A percentile compares a stretch with the other conserved stretches of the same genome.
phyloP scores from a whole-genome alignment of 495 filamentous ascomycete species.

The Gamarada debralockiae region DNA sequence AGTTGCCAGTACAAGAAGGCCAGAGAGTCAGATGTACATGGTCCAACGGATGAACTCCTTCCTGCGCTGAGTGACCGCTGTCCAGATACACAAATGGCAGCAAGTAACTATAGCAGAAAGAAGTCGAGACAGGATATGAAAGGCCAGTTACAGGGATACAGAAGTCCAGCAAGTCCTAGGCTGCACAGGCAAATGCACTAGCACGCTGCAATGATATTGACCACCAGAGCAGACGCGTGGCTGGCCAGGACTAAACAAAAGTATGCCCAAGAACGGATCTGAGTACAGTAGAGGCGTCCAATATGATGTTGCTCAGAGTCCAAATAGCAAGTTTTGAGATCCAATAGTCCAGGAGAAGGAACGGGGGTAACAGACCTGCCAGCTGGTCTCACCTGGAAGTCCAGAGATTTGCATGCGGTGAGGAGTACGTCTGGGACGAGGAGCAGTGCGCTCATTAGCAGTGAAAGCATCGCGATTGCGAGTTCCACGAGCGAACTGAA shows the following conservation, averaged over 20 bases:
- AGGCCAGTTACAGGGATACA: slow-evolving; percentile 27
- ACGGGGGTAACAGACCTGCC: slow-evolving; percentile 94
- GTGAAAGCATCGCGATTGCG: slow-evolving; percentile 78
- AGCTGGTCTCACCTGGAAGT: slow-evolving; percentile 97
- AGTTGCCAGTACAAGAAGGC: slow-evolving; percentile 18
- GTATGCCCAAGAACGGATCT: slow-evolving; percentile 20
- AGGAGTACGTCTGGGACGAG: slow-evolving; percentile 89
- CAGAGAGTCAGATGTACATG: slow-evolving; percentile 18
- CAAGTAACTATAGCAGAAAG: slow-evolving; percentile 25
- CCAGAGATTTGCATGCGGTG: slow-evolving; percentile 96
- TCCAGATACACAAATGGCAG: slow-evolving; percentile 22
- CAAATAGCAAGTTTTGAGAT: slow-evolving; percentile 26
- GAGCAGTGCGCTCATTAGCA: slow-evolving; percentile 71
- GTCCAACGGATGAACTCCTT: slow-evolving; percentile 19
- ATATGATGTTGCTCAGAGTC: slow-evolving; percentile 24
- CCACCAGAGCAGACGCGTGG: slow-evolving; percentile 23
- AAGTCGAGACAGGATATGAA: slow-evolving; percentile 26
- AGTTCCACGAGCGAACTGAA: slow-evolving; percentile 94
- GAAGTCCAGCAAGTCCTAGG: slow-evolving; percentile 26
- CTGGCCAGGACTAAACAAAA: slow-evolving; percentile 32
- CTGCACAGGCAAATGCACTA: slow-evolving; percentile 30
- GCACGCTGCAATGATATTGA: slow-evolving; percentile 18
- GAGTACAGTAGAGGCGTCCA: slow-evolving; percentile 26
- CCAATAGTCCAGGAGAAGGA: slow-evolving; percentile 46
- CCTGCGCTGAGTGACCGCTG: slow-evolving; percentile 12